Evolutionary conservation across 345 rosid genomes (phyloP).

Genomic region (Sapria himalayana): DNA sequence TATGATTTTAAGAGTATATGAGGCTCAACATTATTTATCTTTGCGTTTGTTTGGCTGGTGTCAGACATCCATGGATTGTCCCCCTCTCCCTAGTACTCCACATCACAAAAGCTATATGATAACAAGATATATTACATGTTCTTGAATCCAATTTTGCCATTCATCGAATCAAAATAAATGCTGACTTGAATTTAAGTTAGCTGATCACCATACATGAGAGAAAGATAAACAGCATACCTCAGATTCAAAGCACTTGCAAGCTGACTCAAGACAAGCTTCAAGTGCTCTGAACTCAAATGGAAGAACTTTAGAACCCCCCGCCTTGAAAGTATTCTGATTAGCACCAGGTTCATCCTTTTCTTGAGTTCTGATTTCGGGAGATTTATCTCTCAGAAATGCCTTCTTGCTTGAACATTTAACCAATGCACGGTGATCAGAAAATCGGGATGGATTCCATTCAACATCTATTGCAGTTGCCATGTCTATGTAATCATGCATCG

Average conservation of each 20-base stretch:
- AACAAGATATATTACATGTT: too few species aligned
- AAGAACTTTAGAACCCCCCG: slow-evolving; percentile 18
- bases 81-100: too few species aligned
- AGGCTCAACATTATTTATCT: too few species aligned
- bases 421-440: background rate
- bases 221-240: slow-evolving; percentile 24
- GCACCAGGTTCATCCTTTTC: slow-evolving; percentile 4
- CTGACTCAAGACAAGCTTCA: slow-evolving; percentile 65
- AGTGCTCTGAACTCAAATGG: slow-evolving; percentile 59
- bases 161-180: background rate
- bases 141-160: too few species aligned
- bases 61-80: too few species aligned
- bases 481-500: background rate
- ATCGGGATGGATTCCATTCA: background rate
- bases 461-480: background rate
- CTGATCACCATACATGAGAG: background rate
- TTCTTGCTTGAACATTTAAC: background rate
- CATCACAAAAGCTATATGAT: too few species aligned
- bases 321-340: background rate
- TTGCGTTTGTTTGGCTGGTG: too few species aligned
- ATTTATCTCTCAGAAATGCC: too few species aligned
- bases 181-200: background rate
- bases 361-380: background rate
- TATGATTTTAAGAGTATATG: too few species aligned
- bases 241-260: slow-evolving; percentile 43